phyloP scores from a whole-genome alignment of 2,329 filamentous ascomycete genomes.

The Penicillium griseofulvum region DNA sequence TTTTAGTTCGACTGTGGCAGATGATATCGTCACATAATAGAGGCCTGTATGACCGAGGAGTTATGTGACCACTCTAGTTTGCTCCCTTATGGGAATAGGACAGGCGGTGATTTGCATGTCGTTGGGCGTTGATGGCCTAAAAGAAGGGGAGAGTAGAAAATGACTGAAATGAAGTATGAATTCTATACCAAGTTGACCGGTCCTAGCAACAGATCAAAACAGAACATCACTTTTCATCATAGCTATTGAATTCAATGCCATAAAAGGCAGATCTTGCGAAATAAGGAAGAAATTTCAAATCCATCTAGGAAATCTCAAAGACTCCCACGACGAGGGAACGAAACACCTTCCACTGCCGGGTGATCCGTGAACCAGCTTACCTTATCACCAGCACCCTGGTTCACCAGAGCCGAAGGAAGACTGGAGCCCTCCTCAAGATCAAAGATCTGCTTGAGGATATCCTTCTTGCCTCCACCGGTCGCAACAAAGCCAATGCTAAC shows the following conservation, averaged over 20 bases:
- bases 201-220: neutral
- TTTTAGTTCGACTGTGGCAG: too few species aligned
- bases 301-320: constrained; percentile 40
- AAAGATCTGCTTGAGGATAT: constrained; percentile 89
- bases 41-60: neutral
- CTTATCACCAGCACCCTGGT: constrained; percentile 76
- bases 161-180: neutral
- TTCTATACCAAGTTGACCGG: neutral
- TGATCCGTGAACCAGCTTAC: constrained; percentile 95
- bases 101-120: too few species aligned
- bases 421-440: constrained; percentile 68
- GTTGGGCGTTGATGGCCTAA: too few species aligned
- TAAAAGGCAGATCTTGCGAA: neutral
- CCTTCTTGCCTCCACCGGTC: constrained; percentile 85
- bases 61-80: too few species aligned
- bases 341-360: constrained; percentile 79
- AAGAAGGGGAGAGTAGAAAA: too few species aligned
- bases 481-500: constrained; percentile 87
- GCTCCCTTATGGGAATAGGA: too few species aligned
- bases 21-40: too few species aligned
- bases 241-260: neutral
- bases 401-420: constrained; percentile 84
- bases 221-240: neutral
- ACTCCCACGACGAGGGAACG: constrained; percentile 72
- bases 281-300: neutral